Evolutionary conservation across 2,329 filamentous ascomycete genomes (phyloP), one percentile per base, ranked within the genome.

Genomic region (Diaporthe amygdali): DNA sequence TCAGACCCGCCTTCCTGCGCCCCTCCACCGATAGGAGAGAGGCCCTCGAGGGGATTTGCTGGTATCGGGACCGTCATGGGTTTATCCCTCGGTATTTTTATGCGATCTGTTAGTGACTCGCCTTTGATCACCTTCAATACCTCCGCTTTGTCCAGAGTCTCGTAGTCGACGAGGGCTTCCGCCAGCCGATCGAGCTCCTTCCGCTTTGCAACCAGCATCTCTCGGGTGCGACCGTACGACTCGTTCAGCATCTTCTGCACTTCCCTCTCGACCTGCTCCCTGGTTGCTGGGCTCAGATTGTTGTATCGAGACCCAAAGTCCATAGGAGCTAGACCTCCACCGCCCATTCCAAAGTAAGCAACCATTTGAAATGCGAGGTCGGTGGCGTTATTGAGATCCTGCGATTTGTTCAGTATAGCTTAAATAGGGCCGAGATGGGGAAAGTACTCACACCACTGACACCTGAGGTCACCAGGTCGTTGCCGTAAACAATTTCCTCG

Each of bases 381-480:
- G 1, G 96, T 99, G 9, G 96, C 96, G 74, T 86, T 86, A 81
- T 93, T 88, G 55, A 99, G 91, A 81, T 99, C 96, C 92, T 94
- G 73, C 17, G 71, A 9, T n/a, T 14, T 71, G 39, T 77, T 82
- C 75, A 82, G 78, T 70, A 8, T 51, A 10, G 25, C 8, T 7
- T 2, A 64, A 39, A 56, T 7, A 5, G 8, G 15, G 66, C 25
- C 32, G 44, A 9, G 5, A 32, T 25, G 22, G 20, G 30, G 14
- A 30, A 30, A 55, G 5, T 15, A 85, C 91, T 82, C 88, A 94
- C 93, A 68, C 88, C 88, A 67, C 93, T 93, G 69, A 95, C 95
- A 74, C 96, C 96, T 75, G 93, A 96, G 0, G 95, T 97, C 49
- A 98, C 95, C 75, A 94, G 93, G 75, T 97, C 94, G n/a, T 91